Evolutionary conservation across 345 rosid species (phyloP).

Genomic region (Gossypium herbaceum): DNA sequence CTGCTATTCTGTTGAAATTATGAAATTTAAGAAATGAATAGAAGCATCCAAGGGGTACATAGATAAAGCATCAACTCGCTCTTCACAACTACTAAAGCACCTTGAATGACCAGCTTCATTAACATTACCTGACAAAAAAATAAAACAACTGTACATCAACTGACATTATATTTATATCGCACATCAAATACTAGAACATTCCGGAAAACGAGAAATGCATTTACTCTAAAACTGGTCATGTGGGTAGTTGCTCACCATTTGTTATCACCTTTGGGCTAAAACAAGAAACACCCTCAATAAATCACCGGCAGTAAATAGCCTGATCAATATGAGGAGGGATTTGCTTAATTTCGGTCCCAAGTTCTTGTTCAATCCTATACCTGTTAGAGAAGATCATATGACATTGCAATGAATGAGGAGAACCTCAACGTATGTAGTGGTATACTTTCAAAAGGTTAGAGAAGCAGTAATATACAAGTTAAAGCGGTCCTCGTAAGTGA

Average conservation of each 20-base stretch:
- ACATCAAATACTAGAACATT: neutral
- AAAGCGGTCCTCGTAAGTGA: constrained; percentile 98
- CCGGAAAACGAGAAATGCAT: neutral
- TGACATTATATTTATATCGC: neutral
- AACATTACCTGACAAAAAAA: constrained; percentile 19
- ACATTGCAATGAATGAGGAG: neutral
- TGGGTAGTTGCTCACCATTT: constrained; percentile 38
- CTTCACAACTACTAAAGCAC: constrained; percentile 20
- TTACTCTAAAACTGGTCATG: neutral
- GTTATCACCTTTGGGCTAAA: constrained; percentile 19
- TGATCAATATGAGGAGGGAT: constrained; percentile 94
- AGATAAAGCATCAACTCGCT: constrained; percentile 30
- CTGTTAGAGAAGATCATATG: constrained; percentile 36
- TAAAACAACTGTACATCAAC: neutral
- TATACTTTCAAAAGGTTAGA: neutral
- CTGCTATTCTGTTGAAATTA: constrained; percentile 31
- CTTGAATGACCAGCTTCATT: constrained; percentile 16
- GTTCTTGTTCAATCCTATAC: constrained; percentile 99
- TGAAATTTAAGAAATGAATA: constrained; percentile 28
- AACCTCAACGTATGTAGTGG: neutral
- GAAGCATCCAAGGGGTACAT: constrained; percentile 31
- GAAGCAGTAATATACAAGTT: constrained; percentile 54
- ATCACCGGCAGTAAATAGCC: constrained; percentile 86
- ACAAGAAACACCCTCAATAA: constrained; percentile 15
- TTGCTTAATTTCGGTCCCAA: constrained; percentile 97